Conservation (phyloP, 2,329 filamentous ascomycete genomes). For the Coleophoma eucalyptorum region DNA sequence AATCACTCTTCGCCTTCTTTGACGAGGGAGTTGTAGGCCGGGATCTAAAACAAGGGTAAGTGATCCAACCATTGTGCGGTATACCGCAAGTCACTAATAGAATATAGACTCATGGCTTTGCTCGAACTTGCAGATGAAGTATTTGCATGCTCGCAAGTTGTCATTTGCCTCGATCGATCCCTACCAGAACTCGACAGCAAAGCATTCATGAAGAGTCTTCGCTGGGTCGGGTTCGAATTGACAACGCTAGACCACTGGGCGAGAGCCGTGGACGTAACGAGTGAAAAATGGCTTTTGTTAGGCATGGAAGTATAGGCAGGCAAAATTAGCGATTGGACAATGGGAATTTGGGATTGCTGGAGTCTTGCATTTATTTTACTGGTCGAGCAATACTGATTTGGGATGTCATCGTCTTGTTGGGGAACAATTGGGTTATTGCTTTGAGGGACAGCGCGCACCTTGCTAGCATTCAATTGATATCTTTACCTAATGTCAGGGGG, state of each 20-base stretch:
- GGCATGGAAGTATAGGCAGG: conserved; percentile 71
- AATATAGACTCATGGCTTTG: conserved; percentile 72
- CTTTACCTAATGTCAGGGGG: too few species aligned
- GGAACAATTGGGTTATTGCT: too few species aligned
- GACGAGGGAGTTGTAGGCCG: conserved; percentile 67
- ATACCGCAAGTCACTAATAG: conserved; percentile 24
- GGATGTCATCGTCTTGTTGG: too few species aligned
- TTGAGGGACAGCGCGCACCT: too few species aligned
- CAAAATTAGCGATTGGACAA: not conserved
- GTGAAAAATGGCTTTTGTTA: conserved; percentile 80
- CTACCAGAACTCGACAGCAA: conserved; percentile 59
- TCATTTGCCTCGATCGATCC: conserved; percentile 76
- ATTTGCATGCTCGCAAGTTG: conserved; percentile 72
- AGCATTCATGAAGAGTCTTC: conserved; percentile 73
- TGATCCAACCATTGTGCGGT: conserved; percentile 16
- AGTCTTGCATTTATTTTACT: too few species aligned
- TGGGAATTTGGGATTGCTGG: too few species aligned
- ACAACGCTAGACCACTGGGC: conserved; percentile 77
- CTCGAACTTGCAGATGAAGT: conserved; percentile 81
- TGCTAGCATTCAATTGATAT: too few species aligned
- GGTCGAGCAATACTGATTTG: too few species aligned
- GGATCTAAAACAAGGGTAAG: conserved; percentile 85
- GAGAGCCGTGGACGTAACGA: conserved; percentile 60
- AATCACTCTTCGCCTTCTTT: conserved; percentile 85
- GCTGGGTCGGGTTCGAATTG: conserved; percentile 90